These are phyloP conservation scores for Pseudoneurospora amorphoporcata DNA, from an alignment of 495 filamentous ascomycete genomes.

Conservation along the genomic window DNA sequence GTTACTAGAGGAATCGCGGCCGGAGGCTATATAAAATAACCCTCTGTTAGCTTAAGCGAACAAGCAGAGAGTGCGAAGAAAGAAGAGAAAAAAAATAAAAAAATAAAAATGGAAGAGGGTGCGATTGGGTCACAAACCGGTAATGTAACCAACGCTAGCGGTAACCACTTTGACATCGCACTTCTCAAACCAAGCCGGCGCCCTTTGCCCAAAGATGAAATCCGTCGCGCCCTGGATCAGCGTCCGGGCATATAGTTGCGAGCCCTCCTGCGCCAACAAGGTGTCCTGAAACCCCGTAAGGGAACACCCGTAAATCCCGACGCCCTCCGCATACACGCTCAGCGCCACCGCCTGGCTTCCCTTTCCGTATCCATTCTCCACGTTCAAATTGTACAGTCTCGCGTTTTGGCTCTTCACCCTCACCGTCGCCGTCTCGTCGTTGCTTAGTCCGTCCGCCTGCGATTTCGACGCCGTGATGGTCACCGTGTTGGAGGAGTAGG, in stretches of 20 bases:
- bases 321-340: conserved; percentile 41
- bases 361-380: conserved; percentile 44
- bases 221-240: conserved; percentile 52
- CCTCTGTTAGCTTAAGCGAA: not conserved
- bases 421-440: conserved; percentile 44
- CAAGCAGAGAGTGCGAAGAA: too few relatives aligned
- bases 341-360: conserved; percentile 52
- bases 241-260: conserved; percentile 45
- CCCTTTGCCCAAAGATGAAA: conserved; percentile 57
- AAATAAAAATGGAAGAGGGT: too few relatives aligned
- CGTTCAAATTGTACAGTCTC: conserved; percentile 54
- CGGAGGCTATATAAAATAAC: conserved; percentile 36
- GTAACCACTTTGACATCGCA: conserved; percentile 45
- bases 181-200: conserved; percentile 51
- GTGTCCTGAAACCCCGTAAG: conserved; percentile 56
- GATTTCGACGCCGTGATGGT: conserved; percentile 41
- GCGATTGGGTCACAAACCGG: too few relatives aligned
- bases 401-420: conserved; percentile 40
- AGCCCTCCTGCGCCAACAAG: conserved; percentile 46
- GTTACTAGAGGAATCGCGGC: conserved; percentile 40
- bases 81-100: too few relatives aligned
- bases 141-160: conserved; percentile 40
- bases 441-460: conserved; percentile 31
- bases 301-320: conserved; percentile 49
- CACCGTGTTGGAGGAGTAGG: conserved; percentile 48